These are phyloP conservation scores for Micractinium conductrix DNA, from an alignment of 139 green algal species.

Conservation along the genomic window DNA sequence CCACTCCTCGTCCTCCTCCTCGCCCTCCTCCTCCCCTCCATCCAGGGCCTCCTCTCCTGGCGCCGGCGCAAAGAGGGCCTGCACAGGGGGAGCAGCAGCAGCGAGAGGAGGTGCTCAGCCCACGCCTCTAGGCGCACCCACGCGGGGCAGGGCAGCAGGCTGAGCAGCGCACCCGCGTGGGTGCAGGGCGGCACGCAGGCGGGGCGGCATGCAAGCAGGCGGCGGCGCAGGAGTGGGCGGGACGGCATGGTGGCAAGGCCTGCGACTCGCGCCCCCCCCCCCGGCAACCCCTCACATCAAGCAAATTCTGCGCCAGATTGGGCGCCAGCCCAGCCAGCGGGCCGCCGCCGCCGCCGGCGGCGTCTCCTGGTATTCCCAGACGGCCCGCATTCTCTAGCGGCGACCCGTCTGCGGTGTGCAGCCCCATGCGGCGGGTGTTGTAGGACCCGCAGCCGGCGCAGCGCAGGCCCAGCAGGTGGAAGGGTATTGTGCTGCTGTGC, in stretches of 20 bases:
- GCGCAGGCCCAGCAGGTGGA: slow-evolving; percentile 83
- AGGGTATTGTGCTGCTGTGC: slow-evolving; percentile 46
- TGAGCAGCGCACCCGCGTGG: too few relatives aligned
- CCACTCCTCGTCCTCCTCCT: slow-evolving; percentile 21
- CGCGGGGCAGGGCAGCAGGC: not conserved
- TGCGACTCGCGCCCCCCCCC: too few relatives aligned
- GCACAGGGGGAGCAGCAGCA: not conserved
- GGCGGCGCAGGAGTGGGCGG: too few relatives aligned
- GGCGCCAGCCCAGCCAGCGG: not conserved
- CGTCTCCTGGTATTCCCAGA: not conserved
- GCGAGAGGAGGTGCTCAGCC: not conserved
- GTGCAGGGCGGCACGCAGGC: too few relatives aligned
- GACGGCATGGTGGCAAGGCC: too few relatives aligned
- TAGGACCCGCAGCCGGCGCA: slow-evolving; percentile 76
- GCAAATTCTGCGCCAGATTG: slow-evolving; percentile 9
- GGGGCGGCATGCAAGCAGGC: too few relatives aligned
- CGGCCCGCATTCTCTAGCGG: not conserved
- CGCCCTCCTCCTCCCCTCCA: slow-evolving; percentile 2
- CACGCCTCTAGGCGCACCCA: too few relatives aligned
- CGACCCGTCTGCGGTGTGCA: slow-evolving; percentile 38
- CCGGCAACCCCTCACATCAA: not conserved
- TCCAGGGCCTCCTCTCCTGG: not conserved
- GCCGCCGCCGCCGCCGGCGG: not conserved
- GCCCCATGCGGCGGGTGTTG: slow-evolving; percentile 76
- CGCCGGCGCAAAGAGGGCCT: not conserved